Conservation (phyloP, 2,329 filamentous ascomycete genomes). For the Trichoderma asperellum region DNA sequence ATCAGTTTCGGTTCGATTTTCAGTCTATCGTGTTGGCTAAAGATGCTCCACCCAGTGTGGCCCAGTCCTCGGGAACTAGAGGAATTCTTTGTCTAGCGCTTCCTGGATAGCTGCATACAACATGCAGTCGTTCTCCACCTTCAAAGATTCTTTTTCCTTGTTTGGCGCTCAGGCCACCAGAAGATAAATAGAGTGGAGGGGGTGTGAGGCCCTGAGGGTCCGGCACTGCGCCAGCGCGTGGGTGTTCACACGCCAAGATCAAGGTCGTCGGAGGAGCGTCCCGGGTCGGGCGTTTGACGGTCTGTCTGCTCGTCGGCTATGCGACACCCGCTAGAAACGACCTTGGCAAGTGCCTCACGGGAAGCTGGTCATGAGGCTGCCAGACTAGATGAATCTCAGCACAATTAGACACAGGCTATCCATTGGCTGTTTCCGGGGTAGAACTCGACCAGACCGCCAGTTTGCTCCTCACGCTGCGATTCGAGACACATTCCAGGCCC, state of each 20-base stretch:
- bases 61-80: constrained; percentile 39
- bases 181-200: not conserved
- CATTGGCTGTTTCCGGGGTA: not conserved
- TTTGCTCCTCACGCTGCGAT: constrained; percentile 8
- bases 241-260: constrained; percentile 17
- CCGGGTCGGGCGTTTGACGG: constrained; percentile 20
- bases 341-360: constrained; percentile 18
- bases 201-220: constrained; percentile 7
- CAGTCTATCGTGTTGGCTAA: constrained; percentile 35
- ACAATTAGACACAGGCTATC: not conserved
- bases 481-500: constrained; percentile 26
- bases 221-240: constrained; percentile 17
- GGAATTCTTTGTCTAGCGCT: constrained; percentile 34
- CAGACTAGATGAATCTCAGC: not conserved
- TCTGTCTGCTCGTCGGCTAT: constrained; percentile 3
- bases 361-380: constrained; percentile 21
- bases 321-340: constrained; percentile 12
- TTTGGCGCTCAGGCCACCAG: not conserved
- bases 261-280: constrained; percentile 23
- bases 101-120: constrained; percentile 40
- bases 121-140: constrained; percentile 6
- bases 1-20: not conserved
- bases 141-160: constrained; percentile 17
- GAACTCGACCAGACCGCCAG: constrained; percentile 25
- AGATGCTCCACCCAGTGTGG: constrained; percentile 33